A percentile compares a stretch with the other conserved stretches of the same genome.
phyloP scores from a whole-genome alignment of 2,329 filamentous ascomycete genomes.

The Grosmannia clavigera region DNA sequence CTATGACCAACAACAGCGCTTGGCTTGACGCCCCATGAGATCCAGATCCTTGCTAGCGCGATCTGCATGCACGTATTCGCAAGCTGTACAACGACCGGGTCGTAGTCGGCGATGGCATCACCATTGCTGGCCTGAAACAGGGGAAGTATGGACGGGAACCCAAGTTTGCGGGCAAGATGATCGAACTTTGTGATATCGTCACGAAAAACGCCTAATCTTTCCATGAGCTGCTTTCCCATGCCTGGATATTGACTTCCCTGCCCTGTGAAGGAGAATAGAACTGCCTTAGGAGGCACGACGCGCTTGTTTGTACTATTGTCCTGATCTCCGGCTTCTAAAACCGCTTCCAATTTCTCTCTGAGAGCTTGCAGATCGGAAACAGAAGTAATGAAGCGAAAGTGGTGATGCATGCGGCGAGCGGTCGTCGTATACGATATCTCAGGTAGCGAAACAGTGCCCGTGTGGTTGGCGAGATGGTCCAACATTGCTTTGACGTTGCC shows the following conservation, averaged over 20 bases:
- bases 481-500: background rate
- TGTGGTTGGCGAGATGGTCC: background rate
- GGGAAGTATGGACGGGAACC: conserved; percentile 43
- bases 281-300: background rate
- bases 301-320: background rate
- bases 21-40: conserved; percentile 30
- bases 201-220: background rate
- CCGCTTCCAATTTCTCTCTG: too few relatives aligned
- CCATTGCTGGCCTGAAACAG: conserved; percentile 14
- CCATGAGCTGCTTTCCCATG: background rate
- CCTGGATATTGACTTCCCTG: background rate
- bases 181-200: background rate
- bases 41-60: conserved; percentile 28
- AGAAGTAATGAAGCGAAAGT: conserved; percentile 35
- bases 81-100: conserved; percentile 24
- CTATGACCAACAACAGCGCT: conserved; percentile 38
- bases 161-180: background rate
- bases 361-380: too few relatives aligned
- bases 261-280: background rate
- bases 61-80: conserved; percentile 24
- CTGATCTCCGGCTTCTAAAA: conserved; percentile 22
- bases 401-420: conserved; percentile 50
- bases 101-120: conserved; percentile 24
- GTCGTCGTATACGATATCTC: conserved; percentile 56
- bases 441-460: conserved; percentile 29